A percentile compares a stretch with the other conserved stretches of the same genome.
Conservation (phyloP, 805 yeast species). For the Diddensiella santjacobensis region DNA sequence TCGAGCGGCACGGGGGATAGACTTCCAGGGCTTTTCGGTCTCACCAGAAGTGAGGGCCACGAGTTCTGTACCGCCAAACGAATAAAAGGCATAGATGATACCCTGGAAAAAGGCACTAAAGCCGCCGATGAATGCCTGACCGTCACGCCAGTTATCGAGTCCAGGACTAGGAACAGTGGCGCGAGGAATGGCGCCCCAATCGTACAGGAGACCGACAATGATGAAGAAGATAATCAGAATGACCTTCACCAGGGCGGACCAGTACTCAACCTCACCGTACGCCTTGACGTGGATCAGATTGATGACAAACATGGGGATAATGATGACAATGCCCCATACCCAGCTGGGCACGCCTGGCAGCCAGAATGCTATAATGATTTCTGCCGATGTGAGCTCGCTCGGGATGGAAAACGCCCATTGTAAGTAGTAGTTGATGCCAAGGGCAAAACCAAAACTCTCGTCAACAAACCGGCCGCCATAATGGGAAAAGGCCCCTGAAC, state of each 20-base stretch:
- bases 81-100: constrained; percentile 54
- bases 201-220: constrained; percentile 49
- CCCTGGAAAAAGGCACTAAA: constrained; percentile 30
- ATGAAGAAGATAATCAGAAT: constrained; percentile 60
- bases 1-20: constrained; percentile 53
- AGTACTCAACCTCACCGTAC: constrained; percentile 58
- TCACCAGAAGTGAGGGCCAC: constrained; percentile 58
- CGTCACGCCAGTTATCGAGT: constrained; percentile 31
- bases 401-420: constrained; percentile 47
- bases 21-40: constrained; percentile 51
- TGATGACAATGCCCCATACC: constrained; percentile 47
- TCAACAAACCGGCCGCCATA: constrained; percentile 58
- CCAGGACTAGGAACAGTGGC: constrained; percentile 52
- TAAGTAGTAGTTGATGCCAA: constrained; percentile 49
- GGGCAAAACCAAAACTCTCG: constrained; percentile 55
- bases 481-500: constrained; percentile 65
- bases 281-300: constrained; percentile 48
- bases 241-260: constrained; percentile 62
- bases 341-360: constrained; percentile 45
- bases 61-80: constrained; percentile 52
- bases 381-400: constrained; percentile 42
- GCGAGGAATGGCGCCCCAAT: constrained; percentile 52
- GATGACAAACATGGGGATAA: constrained; percentile 48
- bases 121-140: constrained; percentile 27
- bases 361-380: constrained; percentile 43